Evolutionary conservation across 2,329 filamentous ascomycete genomes (phyloP), one percentile per base, ranked within the genome.

Genomic region (Ilyonectria robusta): DNA sequence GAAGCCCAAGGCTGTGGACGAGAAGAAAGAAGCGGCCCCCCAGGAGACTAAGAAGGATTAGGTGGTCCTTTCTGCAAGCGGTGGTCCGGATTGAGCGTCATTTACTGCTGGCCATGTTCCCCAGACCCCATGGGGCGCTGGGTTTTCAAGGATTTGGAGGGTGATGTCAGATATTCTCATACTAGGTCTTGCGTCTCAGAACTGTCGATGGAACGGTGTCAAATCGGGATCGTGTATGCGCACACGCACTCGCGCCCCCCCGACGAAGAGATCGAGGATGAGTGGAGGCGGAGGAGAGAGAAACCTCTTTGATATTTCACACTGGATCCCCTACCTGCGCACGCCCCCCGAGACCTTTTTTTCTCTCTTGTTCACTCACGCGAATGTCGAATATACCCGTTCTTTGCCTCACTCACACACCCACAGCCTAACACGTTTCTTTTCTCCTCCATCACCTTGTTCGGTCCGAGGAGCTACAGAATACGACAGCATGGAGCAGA

Each of bases 1-100:
- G 50, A 71, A 72, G 71, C 23, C 65, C 40, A 60, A 63, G 56
- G 61, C 58, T 40, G 70, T 71, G 69, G 69, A 75, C 35, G 73
- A 73, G 35, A 74, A 73, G 69, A 77, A 74, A 66, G 73, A 76
- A 54, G 66, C 69, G 61, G 63, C 61, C 60, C 29, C 72, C 37
- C 72, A 75, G 71, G 78, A 78, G 70, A 76, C 60, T 66, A 81
- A 80, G 74, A 77, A 81, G 78, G 80, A 79, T 70, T 81, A 81
- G 78, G 78, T 73, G 72, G 66, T 76, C 66, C 56, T 79, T 65
- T 62, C 60, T 58, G 60, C 59, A 66, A 65, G 66, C 51, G 63
- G 63, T 69, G 59, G 54, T 67, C 66, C 54, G 66, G 62, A 65
- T 68, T 68, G 69, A 66, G 68, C 59, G 53, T 68, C 61, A 51